Evolutionary conservation across 192 early-diverging fungal species (phyloP).

Genomic region (Coemansia sp.): DNA sequence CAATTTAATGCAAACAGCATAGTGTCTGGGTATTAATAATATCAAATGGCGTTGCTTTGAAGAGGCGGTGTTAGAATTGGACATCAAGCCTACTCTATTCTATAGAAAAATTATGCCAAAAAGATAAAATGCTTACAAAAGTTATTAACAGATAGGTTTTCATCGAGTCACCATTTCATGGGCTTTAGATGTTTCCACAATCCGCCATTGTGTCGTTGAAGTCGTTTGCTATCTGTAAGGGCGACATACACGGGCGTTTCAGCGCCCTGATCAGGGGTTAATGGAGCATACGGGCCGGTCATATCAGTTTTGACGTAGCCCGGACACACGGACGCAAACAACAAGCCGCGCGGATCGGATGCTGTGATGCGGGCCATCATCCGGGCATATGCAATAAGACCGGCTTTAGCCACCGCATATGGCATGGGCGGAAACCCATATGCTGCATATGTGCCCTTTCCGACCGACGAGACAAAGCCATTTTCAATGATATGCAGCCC

Average conservation of each 20-base stretch:
- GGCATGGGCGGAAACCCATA: constrained; percentile 55
- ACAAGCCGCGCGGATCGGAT: constrained; percentile 20
- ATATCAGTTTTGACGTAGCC: constrained; percentile 46
- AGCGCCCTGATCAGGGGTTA: constrained; percentile 47
- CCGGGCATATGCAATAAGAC: constrained; percentile 45
- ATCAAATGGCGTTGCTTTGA: no score
- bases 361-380: constrained; percentile 35
- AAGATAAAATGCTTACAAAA: constrained; percentile 1
- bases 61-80: no score
- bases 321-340: constrained; percentile 53
- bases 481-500: constrained; percentile 51
- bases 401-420: constrained; percentile 51
- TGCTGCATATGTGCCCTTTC: constrained; percentile 31
- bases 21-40: no score
- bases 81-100: background rate
- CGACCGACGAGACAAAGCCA: constrained; percentile 48
- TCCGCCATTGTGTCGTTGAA: constrained; percentile 40
- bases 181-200: constrained; percentile 49
- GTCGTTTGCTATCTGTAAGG: constrained; percentile 32
- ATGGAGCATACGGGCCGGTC: constrained; percentile 46
- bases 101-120: background rate
- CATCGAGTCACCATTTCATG: constrained; percentile 34
- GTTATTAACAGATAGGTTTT: background rate
- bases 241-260: constrained; percentile 51
- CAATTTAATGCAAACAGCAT: no score